phyloP scores from a whole-genome alignment of 495 filamentous ascomycete species.

The Neurospora sp. region DNA sequence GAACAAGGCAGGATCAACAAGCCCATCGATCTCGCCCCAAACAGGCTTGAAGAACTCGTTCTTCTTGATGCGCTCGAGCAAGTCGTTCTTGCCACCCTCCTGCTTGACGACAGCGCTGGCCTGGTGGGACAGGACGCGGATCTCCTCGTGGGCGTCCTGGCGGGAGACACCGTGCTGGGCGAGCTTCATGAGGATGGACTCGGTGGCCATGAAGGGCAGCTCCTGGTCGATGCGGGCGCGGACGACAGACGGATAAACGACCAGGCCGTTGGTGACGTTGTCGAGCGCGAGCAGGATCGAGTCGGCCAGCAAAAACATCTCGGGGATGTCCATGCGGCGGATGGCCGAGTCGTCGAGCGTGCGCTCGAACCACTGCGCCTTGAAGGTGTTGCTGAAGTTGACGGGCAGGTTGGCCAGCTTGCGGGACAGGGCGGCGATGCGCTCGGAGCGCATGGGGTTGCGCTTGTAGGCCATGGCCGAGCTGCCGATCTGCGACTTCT shows the following conservation, averaged over 20 bases:
- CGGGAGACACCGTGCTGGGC: conserved; percentile 63
- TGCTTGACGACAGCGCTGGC: conserved; percentile 72
- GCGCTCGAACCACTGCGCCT: conserved; percentile 75
- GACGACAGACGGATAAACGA: conserved; percentile 80
- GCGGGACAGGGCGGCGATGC: conserved; percentile 68
- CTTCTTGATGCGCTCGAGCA: conserved; percentile 68
- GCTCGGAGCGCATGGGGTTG: conserved; percentile 70
- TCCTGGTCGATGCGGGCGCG: conserved; percentile 58
- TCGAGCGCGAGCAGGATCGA: conserved; percentile 69
- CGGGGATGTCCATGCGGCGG: conserved; percentile 52
- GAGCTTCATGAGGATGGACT: conserved; percentile 81
- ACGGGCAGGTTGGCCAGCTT: conserved; percentile 55
- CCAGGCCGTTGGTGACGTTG: conserved; percentile 73
- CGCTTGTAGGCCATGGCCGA: conserved; percentile 73
- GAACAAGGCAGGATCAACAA: conserved; percentile 64
- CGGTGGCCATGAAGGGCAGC: conserved; percentile 85
- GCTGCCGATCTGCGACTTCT: conserved; percentile 60
- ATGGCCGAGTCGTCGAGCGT: conserved; percentile 43
- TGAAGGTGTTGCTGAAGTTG: conserved; percentile 65
- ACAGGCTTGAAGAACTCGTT: conserved; percentile 78
- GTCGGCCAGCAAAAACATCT: conserved; percentile 72
- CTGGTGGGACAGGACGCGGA: conserved; percentile 82
- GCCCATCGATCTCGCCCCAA: conserved; percentile 57
- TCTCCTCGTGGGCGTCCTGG: conserved; percentile 88
- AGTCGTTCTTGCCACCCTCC: conserved; percentile 67